Evolutionary conservation across 73 alveolate species (phyloP).

Genomic region (Paramecium biaurelia): DNA sequence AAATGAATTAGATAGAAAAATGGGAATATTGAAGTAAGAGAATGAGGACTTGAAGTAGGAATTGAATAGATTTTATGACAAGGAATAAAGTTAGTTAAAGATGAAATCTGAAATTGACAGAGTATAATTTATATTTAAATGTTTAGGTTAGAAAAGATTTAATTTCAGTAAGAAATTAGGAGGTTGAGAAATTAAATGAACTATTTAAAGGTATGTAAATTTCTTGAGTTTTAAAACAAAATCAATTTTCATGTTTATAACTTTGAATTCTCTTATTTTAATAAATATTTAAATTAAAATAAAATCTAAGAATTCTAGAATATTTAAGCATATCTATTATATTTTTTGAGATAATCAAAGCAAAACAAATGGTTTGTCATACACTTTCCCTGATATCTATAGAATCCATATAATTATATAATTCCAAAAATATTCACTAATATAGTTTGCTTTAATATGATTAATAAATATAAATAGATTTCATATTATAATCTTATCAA

Average conservation of each 20-base stretch:
- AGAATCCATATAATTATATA: no score
- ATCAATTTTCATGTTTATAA: no score
- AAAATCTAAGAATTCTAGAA: no score
- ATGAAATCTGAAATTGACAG: constrained; percentile 22
- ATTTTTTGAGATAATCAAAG: no score
- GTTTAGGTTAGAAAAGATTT: background rate
- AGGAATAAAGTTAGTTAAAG: background rate
- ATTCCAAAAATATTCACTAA: no score
- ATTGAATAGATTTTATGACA: background rate
- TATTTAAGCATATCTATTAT: background rate
- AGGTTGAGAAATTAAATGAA: background rate
- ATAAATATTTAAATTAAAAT: no score
- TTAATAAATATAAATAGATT: no score
- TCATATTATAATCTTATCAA: no score
- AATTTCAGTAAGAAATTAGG: constrained; percentile 23
- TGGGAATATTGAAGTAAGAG: background rate
- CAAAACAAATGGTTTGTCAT: no score
- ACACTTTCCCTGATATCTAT: no score
- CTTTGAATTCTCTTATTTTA: background rate
- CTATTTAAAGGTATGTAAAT: background rate
- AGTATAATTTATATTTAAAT: background rate
- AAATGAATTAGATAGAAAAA: background rate
- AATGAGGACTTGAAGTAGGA: background rate
- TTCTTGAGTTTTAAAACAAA: background rate
- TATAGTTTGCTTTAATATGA: no score